Evolutionary conservation across 306 rosid species (phyloP).

Genomic region (Quercus gilva): DNA sequence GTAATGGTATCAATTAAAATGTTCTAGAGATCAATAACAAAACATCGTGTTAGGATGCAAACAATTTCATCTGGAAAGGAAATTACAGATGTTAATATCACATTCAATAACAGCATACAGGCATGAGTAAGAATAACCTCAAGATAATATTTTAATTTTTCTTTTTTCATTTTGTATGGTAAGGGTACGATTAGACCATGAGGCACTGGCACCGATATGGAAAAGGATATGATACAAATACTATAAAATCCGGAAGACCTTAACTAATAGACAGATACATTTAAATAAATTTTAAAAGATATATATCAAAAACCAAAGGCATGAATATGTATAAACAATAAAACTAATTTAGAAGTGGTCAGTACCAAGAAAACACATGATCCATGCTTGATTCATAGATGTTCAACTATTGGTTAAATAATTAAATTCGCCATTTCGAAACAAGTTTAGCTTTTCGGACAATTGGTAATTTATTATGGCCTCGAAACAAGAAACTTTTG

Average conservation of each 20-base stretch:
- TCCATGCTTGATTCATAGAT: too few relatives aligned
- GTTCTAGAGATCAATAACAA: neutral
- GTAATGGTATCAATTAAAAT: neutral
- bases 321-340: neutral
- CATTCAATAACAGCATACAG: neutral
- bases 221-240: too few relatives aligned
- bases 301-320: neutral
- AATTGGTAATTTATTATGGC: too few relatives aligned
- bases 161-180: neutral
- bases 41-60: neutral
- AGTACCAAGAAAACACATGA: neutral
- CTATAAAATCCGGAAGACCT: too few relatives aligned
- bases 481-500: too few relatives aligned
- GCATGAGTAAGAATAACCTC: neutral
- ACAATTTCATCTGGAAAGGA: neutral
- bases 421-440: too few relatives aligned
- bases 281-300: neutral
- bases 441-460: too few relatives aligned
- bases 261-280: neutral
- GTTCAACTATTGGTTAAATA: too few relatives aligned
- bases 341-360: neutral
- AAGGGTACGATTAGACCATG: neutral
- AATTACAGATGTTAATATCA: slow-evolving; percentile 14
- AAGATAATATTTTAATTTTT: neutral
- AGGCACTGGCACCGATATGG: too few relatives aligned